Base-by-base conservation (phyloP, 176 grass and related monocot species). In the Rhipidocladum racemiflorum region DNA sequence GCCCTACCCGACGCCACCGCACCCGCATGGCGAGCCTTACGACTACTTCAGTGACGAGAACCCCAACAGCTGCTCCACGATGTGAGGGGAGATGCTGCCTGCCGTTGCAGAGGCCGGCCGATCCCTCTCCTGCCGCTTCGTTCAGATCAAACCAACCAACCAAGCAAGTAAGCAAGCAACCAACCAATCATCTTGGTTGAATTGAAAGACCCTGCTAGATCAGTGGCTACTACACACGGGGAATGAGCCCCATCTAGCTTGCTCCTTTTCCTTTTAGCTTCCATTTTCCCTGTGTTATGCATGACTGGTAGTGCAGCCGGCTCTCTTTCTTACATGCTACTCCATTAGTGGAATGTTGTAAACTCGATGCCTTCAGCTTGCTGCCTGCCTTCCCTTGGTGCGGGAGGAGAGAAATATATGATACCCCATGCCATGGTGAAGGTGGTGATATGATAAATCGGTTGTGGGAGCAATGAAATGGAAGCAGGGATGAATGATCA, bases 1-100 rank as follows among this genome's bases (percentile, higher is more conserved):
- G 86, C 5, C 72, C 5, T 84, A 87, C 76, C 76, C 66, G 0
- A 76, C 83, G 84, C 87, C 76, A 57, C 81, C 85, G 30, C 90
- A 84, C 23, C 80, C 81, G 8, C 79, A 88, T 0, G 50, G 42
- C 4, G 89, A 88, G 15, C 82, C 89, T 2, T 91, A 91, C 68
- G 81, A 91, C 81, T 81, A 86, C 54, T 94, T 91, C 85, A 94
- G 91, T 53, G 91, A 94, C 81, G 91, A 94, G 72, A 91, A 91
- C 32, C 82, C 88, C 36, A 86, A 82, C 75, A 93, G 91, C 74
- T 94, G 88, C 85, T 86, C 88, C 11, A 46, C 88, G 34, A 94
- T 94, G 91, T 91, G 91, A 73, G 16, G 43, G 0, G 10, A 23
- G 23, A 59, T 1, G 55, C 23, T 4, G 9, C 55, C 55, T 25